Percentiles rank a stretch among this genome's conserved stretches.
Conservation (phyloP, 2,329 filamentous ascomycete species). For the Mycocentrospora acerina region DNA sequence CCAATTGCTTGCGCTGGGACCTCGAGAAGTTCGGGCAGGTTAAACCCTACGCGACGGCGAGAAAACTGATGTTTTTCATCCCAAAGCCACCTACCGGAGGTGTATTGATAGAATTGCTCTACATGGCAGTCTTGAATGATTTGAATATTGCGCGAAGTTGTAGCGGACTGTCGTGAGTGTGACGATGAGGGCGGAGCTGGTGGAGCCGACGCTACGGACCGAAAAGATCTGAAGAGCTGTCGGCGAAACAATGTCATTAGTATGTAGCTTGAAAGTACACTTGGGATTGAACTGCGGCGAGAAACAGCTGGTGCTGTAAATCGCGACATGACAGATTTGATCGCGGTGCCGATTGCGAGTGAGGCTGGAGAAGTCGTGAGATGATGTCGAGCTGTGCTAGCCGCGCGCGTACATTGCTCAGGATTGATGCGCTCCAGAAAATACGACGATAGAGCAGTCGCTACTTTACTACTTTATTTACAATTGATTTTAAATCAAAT, state of each 20-base stretch:
- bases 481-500: no score
- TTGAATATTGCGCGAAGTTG: conserved; percentile 9
- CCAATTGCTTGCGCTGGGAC: conserved; percentile 15
- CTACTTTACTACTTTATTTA: no score
- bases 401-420: no score
- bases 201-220: conserved; percentile 8
- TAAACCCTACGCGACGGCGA: conserved; percentile 15
- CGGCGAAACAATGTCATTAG: conserved; percentile 8
- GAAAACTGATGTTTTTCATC: conserved; percentile 18
- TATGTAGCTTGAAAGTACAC: conserved; percentile 6
- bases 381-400: no score
- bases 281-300: conserved; percentile 1
- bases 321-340: conserved; percentile 1
- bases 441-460: no score
- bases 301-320: background rate
- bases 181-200: conserved; percentile 8
- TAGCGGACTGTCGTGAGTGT: conserved; percentile 9
- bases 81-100: conserved; percentile 19
- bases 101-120: conserved; percentile 18
- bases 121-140: conserved; percentile 52
- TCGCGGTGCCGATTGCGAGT: background rate
- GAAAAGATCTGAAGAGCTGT: conserved; percentile 13
- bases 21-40: conserved; percentile 14
- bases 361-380: no score
- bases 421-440: no score